phyloP scores from a whole-genome alignment of 805 yeast genomes.

The Trichomonascus vanleenenianus region DNA sequence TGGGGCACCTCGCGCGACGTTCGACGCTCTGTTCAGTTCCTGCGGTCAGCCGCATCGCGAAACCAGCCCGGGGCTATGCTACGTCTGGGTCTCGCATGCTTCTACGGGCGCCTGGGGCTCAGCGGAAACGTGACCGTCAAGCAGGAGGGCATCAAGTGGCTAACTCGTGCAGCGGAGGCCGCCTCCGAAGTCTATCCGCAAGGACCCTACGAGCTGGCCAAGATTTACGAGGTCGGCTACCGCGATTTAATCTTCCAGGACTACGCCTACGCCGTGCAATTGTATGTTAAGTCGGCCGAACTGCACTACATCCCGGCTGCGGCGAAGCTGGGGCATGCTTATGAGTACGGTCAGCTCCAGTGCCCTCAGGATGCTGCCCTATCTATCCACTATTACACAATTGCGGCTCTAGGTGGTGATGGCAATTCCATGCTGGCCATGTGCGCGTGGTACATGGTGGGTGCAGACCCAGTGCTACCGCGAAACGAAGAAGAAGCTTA shows the following conservation, averaged over 20 bases:
- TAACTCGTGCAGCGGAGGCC: conserved; percentile 73
- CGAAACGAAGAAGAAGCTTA: conserved; percentile 79
- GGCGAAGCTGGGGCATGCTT: conserved; percentile 68
- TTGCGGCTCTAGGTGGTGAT: conserved; percentile 85
- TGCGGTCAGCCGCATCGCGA: conserved; percentile 79
- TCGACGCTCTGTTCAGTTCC: conserved; percentile 72
- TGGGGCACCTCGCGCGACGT: conserved; percentile 87
- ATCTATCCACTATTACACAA: conserved; percentile 86
- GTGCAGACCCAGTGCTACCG: conserved; percentile 75
- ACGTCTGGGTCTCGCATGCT: conserved; percentile 81
- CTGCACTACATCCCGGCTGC: conserved; percentile 80
- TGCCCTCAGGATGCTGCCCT: conserved; percentile 73
- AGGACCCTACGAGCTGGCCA: conserved; percentile 91
- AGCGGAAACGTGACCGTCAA: conserved; percentile 55
- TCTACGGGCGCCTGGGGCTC: conserved; percentile 78
- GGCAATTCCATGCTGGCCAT: conserved; percentile 83
- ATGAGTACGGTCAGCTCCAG: conserved; percentile 65
- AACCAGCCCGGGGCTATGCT: conserved; percentile 97
- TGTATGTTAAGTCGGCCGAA: conserved; percentile 82
- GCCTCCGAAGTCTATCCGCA: conserved; percentile 81
- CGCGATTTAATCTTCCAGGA: conserved; percentile 82
- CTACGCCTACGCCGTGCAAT: conserved; percentile 71
- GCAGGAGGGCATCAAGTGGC: conserved; percentile 88
- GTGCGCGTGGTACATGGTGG: conserved; percentile 96
- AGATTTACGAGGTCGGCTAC: conserved; percentile 77